A percentile compares a stretch with the other conserved stretches of the same genome.
phyloP scores from a whole-genome alignment of 2,329 filamentous ascomycete species.

The Botrytis elliptica region DNA sequence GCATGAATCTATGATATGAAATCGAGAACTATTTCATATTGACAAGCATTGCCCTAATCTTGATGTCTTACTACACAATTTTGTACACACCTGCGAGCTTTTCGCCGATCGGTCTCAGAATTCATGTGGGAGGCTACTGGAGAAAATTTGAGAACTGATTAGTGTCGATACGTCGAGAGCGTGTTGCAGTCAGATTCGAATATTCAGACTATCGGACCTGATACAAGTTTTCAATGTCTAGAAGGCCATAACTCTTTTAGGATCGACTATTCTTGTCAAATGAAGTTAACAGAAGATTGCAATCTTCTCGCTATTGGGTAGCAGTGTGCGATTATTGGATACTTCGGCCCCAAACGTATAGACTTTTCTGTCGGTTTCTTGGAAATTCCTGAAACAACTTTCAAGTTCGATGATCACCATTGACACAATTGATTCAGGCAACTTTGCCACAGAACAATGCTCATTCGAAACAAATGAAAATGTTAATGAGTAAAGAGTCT shows the following conservation, averaged over 20 bases:
- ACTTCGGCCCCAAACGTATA: not conserved
- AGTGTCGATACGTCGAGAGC: not conserved
- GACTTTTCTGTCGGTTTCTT: not conserved
- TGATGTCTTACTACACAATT: not conserved
- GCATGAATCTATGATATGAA: conserved; percentile 22
- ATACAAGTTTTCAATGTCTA: too few relatives aligned
- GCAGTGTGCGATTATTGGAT: not conserved
- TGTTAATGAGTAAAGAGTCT: not conserved
- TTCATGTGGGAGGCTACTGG: not conserved
- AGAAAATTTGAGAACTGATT: not conserved
- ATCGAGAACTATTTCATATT: not conserved
- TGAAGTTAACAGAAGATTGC: not conserved
- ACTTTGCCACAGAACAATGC: not conserved
- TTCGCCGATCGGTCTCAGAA: not conserved
- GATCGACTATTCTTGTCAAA: not conserved
- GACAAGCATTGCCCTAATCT: not conserved
- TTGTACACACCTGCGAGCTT: not conserved
- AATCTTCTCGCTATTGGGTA: not conserved
- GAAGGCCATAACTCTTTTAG: not conserved
- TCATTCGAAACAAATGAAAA: not conserved
- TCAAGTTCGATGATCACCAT: not conserved
- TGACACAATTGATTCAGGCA: not conserved
- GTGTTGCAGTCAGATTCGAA: not conserved
- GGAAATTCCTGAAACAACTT: not conserved
- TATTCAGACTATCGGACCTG: not conserved